Evolutionary conservation across 495 filamentous ascomycete genomes (phyloP).

Genomic region (Neurospora intermedia): DNA sequence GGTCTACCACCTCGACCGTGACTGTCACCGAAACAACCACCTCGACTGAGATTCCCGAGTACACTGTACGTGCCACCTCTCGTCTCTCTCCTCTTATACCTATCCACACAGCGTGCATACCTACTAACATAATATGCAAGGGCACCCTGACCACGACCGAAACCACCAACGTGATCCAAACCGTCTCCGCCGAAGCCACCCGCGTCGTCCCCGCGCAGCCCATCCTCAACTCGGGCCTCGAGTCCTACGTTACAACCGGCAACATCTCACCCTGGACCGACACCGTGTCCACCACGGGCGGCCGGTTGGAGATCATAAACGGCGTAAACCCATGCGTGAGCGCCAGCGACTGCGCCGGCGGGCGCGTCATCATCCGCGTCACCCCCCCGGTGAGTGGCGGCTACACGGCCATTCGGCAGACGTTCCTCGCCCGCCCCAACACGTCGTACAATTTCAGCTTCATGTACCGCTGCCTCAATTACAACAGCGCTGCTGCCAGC

Average conservation of each 20-base stretch:
- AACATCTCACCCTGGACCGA: slow-evolving; percentile 11
- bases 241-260: slow-evolving; percentile 6
- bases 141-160: neutral
- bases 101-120: neutral
- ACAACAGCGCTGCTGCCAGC: neutral
- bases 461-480: slow-evolving; percentile 17
- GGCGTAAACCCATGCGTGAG: slow-evolving; percentile 10
- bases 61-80: neutral
- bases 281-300: slow-evolving; percentile 2
- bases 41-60: slow-evolving; percentile 6
- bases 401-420: slow-evolving; percentile 3
- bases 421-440: slow-evolving; percentile 9
- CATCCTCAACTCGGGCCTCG: slow-evolving; percentile 8
- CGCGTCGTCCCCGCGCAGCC: slow-evolving; percentile 4
- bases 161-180: slow-evolving; percentile 5
- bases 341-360: slow-evolving; percentile 8
- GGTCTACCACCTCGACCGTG: slow-evolving; percentile 10
- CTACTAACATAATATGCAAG: neutral
- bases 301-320: slow-evolving; percentile 6
- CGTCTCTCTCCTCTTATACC: neutral
- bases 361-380: slow-evolving; percentile 8
- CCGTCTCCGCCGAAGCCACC: slow-evolving; percentile 2
- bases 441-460: slow-evolving; percentile 10
- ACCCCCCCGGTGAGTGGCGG: slow-evolving; percentile 5
- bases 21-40: slow-evolving; percentile 3